Percentiles rank a stretch among this genome's conserved stretches.
Evolutionary conservation across 1,284 basidiomycete species (phyloP).

Genomic region (Heterobasidion occidentale): DNA sequence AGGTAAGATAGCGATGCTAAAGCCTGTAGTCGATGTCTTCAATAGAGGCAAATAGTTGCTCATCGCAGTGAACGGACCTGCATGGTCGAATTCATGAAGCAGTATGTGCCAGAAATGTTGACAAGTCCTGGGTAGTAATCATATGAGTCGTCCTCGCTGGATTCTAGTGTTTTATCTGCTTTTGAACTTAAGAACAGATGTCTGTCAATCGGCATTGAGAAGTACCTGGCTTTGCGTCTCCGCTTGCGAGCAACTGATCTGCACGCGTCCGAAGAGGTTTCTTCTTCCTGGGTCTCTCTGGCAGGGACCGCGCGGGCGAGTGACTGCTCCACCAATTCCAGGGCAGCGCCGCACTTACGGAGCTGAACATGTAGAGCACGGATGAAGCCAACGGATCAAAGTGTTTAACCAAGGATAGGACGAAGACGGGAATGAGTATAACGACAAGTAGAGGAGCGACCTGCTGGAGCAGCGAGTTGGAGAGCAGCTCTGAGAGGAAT

Average conservation of each 20-base stretch:
- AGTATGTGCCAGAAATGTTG: slow-evolving; percentile 91
- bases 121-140: slow-evolving; percentile 80
- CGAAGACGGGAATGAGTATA: slow-evolving; percentile 43
- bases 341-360: slow-evolving; percentile 39
- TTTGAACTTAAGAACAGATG: background rate
- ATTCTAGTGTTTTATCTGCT: slow-evolving; percentile 1
- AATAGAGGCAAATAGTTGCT: background rate
- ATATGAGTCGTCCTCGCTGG: slow-evolving; percentile 26
- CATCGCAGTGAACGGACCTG: slow-evolving; percentile 46
- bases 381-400: slow-evolving; percentile 24
- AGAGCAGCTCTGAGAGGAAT: background rate
- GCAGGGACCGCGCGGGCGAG: slow-evolving; percentile 21
- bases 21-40: slow-evolving; percentile 39
- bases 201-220: background rate
- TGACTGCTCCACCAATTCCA: slow-evolving; percentile 48
- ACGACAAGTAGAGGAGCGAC: slow-evolving; percentile 47
- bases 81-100: slow-evolving; percentile 91
- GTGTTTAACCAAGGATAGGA: slow-evolving; percentile 30
- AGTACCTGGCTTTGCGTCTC: background rate
- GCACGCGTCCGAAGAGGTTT: slow-evolving; percentile 41
- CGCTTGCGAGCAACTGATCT: slow-evolving; percentile 35
- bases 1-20: slow-evolving; percentile 78
- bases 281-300: slow-evolving; percentile 25
- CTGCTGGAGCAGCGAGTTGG: slow-evolving; percentile 33
- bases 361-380: slow-evolving; percentile 49